Base-by-base conservation (phyloP, 768 basidiomycete species). In the Phaffia tasmanica region DNA sequence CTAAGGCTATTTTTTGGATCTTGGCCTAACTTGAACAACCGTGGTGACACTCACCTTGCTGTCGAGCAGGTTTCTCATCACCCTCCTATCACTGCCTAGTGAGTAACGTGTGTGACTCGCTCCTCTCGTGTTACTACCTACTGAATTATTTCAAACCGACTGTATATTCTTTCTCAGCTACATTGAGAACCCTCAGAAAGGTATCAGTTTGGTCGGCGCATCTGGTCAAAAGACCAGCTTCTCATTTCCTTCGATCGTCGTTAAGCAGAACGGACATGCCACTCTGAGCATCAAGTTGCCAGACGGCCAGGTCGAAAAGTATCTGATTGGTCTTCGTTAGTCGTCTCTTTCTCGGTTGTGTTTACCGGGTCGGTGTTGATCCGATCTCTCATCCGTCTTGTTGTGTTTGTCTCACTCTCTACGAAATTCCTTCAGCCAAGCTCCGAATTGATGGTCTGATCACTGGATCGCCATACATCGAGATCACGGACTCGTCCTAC, bases 191-290 rank as follows among this genome's bases (percentile, higher is more conserved):
- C 77, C 82, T 62, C 72, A 79, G 32, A 89, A 89, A 73, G 86
- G 88, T 0, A 74, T 98, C 63, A 77, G 82, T 57, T 81, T 93
- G 61, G 82, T 83, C 35, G 94, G 94, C 18, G 89, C 93, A 75
- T 90, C 84, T 72, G 94, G 90, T 9, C 70, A 70, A 51, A 94
- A 95, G 83, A 98, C 94, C 21, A 85, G 83, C 64, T 97, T 98
- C 79, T 87, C 85, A 65, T 83, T 86, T 16, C 77, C 80, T 9
- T 74, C 77, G 54, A 81, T 82, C 72, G 75, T 79, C 68, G 94
- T 99, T 62, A 91, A 88, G 77, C 94, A 99, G 77, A 87, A 94
- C 71, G 94, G 94, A 0, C 94, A 98, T 73, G 94, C 92, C 0
- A 78, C 87, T 30, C 79, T 99, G 35, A 87, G 84, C 4, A 81